Evolutionary conservation across 1,284 basidiomycete species (phyloP).

Genomic region (Fereydounia khargensis): DNA sequence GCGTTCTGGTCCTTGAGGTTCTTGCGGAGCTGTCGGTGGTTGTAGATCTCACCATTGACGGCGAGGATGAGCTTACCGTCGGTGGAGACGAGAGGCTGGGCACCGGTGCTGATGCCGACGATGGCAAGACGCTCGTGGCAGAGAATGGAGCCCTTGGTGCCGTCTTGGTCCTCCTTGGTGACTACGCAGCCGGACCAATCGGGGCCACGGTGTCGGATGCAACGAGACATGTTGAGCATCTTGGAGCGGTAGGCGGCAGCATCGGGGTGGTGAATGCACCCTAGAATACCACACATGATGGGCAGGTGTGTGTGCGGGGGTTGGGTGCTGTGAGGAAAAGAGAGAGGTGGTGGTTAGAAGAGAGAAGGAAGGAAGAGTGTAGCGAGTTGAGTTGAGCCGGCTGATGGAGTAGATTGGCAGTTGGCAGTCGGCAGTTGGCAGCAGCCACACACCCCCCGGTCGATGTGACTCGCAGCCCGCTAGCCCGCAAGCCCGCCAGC

Average conservation of each 20-base stretch:
- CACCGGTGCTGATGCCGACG: slow-evolving; percentile 96
- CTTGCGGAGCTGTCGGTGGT: slow-evolving; percentile 81
- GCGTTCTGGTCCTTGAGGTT: slow-evolving; percentile 64
- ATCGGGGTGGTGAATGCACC: slow-evolving; percentile 53
- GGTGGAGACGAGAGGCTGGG: slow-evolving; percentile 86
- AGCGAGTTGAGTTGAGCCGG: too few species aligned
- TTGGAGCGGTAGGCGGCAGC: slow-evolving; percentile 50
- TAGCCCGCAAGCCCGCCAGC: too few species aligned
- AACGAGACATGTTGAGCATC: slow-evolving; percentile 55
- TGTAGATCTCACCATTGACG: slow-evolving; percentile 99
- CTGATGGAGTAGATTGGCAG: too few species aligned
- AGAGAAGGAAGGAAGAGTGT: background rate
- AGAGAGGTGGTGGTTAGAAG: background rate
- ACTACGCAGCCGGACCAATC: slow-evolving; percentile 57
- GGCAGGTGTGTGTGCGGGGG: background rate
- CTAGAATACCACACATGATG: slow-evolving; percentile 55
- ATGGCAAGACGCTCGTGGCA: slow-evolving; percentile 72
- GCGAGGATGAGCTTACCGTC: slow-evolving; percentile 83
- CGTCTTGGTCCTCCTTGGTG: slow-evolving; percentile 24
- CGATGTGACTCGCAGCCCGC: too few species aligned
- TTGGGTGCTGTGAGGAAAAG: background rate
- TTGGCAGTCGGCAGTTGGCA: too few species aligned
- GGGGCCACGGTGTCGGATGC: slow-evolving; percentile 57
- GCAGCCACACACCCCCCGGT: too few species aligned
- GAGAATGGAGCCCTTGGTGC: slow-evolving; percentile 52